Evolutionary conservation across 1,284 basidiomycete genomes (phyloP), one percentile per base, ranked within the genome.

Genomic region (Schizophyllum amplum): DNA sequence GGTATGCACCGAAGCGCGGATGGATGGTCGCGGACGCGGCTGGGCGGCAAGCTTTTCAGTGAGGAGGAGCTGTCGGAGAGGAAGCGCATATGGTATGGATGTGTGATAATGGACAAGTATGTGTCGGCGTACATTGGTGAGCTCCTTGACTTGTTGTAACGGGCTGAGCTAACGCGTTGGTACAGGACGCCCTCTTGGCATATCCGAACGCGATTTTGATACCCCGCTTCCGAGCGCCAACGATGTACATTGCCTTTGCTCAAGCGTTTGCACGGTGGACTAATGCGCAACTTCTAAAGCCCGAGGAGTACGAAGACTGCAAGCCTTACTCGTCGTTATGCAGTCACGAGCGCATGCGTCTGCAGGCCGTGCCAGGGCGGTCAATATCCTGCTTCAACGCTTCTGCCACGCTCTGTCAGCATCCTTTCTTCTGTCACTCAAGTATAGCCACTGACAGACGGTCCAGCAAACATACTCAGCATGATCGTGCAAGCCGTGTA

Each of bases 1-100:
- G 91, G 91, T 9, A 81, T 94, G 75, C 90, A 92, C 67, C 82
- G 90, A 52, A 81, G 81, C 62, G 89, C 90, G 52, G 89, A 92
- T 77, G 86, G 86, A 59, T 85, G 77, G 83, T 81, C 73, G 59
- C 68, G 82, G 27, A 77, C 67, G 24, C 77, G 71, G n/a, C 70
- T 85, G 52, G 84, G 82, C 6, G 79, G 79, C 1, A 73, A 72
- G 55, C 66, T 90, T 47, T 92, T 92, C 67, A 77, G 76, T 1
- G 71, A 75, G 59, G 76, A 76, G 66, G 86, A 91, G 70, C 75
- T 90, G 62, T 82, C 88, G 66, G 84, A 88, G 65, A 76, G 91
- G 53, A 79, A 86, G 62, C 73, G 89, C 53, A 84, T 92, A 26
- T 94, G 91, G 91, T 91, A 84, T 73, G 82, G 81, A 7, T 92